Evolutionary conservation across 2,329 filamentous ascomycete species (phyloP).

Genomic region (Teratosphaeria gauchensis): DNA sequence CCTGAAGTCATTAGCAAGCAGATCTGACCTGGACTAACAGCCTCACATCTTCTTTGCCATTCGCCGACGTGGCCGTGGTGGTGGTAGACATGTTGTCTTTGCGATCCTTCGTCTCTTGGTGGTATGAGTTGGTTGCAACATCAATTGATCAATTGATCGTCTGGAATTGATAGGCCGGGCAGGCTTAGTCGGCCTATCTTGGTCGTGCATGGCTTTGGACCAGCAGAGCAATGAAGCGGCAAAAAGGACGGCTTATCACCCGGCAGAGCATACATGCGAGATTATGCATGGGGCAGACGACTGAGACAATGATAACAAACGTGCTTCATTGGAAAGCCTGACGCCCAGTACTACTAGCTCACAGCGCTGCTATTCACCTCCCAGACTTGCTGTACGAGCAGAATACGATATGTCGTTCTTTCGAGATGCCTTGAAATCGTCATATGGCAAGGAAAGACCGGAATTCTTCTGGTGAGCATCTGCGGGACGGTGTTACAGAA

Average conservation of each 20-base stretch:
- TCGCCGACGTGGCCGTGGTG: neutral
- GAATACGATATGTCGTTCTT: constrained; percentile 3
- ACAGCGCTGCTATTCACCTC: neutral
- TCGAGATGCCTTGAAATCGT: constrained; percentile 6
- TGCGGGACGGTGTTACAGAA: neutral
- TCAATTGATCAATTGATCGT: neutral
- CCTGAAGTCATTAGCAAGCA: neutral
- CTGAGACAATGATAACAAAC: neutral
- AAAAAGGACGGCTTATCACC: neutral
- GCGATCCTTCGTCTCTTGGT: neutral
- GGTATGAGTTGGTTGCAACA: neutral
- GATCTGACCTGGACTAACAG: neutral
- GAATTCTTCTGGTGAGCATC: constrained; percentile 8
- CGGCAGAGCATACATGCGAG: neutral
- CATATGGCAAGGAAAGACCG: constrained; percentile 8
- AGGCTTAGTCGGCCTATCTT: neutral
- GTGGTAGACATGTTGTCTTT: neutral
- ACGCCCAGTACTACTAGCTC: neutral
- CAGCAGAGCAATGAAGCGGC: neutral
- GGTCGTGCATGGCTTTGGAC: too few species aligned
- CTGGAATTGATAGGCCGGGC: neutral
- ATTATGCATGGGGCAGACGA: neutral
- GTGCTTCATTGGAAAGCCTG: neutral
- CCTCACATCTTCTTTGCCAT: neutral
- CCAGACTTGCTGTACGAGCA: neutral